Conservation (phyloP, 306 rosid species). For the Corylus avellana region DNA sequence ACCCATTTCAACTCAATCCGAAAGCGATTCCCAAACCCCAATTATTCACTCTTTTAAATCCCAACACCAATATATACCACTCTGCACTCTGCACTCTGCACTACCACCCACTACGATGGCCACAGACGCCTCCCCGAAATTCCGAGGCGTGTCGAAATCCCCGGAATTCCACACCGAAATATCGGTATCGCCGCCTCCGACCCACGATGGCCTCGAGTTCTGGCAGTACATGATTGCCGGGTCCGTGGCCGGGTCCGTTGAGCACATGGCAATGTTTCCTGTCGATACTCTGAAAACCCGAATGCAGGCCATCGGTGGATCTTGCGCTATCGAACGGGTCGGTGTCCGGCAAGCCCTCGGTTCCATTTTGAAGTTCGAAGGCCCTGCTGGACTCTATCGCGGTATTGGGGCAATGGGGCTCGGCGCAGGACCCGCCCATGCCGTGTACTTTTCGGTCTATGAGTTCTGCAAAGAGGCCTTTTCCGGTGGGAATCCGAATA, state of each 20-base stretch:
- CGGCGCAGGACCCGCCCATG: conserved; percentile 95
- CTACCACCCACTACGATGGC: conserved; percentile 33
- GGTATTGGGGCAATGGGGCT: conserved; percentile 90
- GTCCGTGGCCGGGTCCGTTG: conserved; percentile 73
- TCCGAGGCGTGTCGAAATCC: conserved; percentile 29
- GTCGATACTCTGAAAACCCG: conserved; percentile 90
- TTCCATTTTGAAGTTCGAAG: conserved; percentile 67
- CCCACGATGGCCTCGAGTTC: conserved; percentile 79
- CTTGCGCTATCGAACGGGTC: conserved; percentile 66
- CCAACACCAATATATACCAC: background rate
- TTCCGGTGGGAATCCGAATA: conserved; percentile 51
- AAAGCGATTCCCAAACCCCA: conserved; percentile 28
- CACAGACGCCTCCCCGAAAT: conserved; percentile 38
- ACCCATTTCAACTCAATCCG: conserved; percentile 23
- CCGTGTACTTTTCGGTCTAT: conserved; percentile 74
- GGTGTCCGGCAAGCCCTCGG: conserved; percentile 63
- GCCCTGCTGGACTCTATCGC: conserved; percentile 69
- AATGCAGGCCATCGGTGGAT: conserved; percentile 74
- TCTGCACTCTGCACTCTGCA: no score
- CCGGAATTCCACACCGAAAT: conserved; percentile 55
- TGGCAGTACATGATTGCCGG: conserved; percentile 96
- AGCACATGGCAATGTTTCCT: conserved; percentile 92
- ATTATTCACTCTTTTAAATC: conserved; percentile 15
- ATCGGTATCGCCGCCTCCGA: conserved; percentile 23
- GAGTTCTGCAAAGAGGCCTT: conserved; percentile 61